Base-by-base conservation (phyloP, 1,284 basidiomycete genomes). In the Peniophora sp. region DNA sequence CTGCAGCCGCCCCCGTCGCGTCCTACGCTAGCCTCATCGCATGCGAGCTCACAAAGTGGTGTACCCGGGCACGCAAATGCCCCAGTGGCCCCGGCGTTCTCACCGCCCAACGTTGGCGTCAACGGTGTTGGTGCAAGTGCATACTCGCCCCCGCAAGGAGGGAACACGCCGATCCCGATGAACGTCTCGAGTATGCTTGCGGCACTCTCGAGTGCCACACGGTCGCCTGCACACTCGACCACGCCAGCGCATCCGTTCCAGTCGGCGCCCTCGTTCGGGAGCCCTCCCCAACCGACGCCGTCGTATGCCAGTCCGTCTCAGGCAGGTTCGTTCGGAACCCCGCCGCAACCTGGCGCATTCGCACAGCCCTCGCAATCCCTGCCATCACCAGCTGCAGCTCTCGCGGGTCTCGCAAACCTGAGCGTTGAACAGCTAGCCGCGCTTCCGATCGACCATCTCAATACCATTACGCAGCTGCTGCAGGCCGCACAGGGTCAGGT, bases 1-100 rank as follows among this genome's bases (percentile, higher is more conserved):
- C 75, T 88, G 3, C 72, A 69, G 16, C 71, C 75, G 35, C 73
- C 69, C 12, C 61, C 57, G 41, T 55, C 50, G 22, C 60, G 56
- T n/a, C 46, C 58, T 48, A 9, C 59, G 54, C 12, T 55, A 12
- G 27, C 6, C 12, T 32, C 27, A 32, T 32, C 27, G 27, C 27
- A 32, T 12, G 27, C 27, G 27, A 32, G 27, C 27, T 32, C 27
- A 12, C 12, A 5, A 32, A 6, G 12, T 12, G 12, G 12, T 32
- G 27, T 12, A 32, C 6, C 27, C 27, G 27, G 6, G 27, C 27
- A 32, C 27, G 12, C 12, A 12, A 32, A 32, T 32, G 27, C 6
- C 6, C 5, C 27, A 32, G 6, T 12, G 5, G 27, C 12, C 27
- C 27, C 27, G 12, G 27, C 27, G 6, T 32, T 32, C 27, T 32